A percentile compares a stretch with the other conserved stretches of the same genome.
Evolutionary conservation across 352 stramenopile genomes (phyloP).

Genomic region (Globisporangium cederbergense): DNA sequence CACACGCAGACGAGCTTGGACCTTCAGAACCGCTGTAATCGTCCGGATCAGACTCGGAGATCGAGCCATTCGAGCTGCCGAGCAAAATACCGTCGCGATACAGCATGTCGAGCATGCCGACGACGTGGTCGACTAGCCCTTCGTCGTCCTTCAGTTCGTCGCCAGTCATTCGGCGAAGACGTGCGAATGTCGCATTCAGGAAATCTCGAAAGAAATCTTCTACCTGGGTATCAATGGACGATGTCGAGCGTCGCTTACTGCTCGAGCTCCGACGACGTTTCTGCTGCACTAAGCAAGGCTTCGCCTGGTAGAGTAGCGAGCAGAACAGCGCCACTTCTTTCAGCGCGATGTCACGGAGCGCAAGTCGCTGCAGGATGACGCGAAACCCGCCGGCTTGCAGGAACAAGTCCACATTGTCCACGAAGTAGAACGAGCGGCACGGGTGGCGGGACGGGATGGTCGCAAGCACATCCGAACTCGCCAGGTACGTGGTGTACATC

Average conservation of each 20-base stretch:
- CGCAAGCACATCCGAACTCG: slow-evolving; percentile 50
- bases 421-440: slow-evolving; percentile 75
- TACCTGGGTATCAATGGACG: slow-evolving; percentile 32
- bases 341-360: slow-evolving; percentile 37
- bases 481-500: slow-evolving; percentile 72
- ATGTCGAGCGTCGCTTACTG: slow-evolving; percentile 17
- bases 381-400: slow-evolving; percentile 77
- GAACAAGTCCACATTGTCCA: slow-evolving; percentile 84
- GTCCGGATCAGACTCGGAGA: slow-evolving; percentile 16
- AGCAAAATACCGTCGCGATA: slow-evolving; percentile 65
- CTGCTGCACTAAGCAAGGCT: slow-evolving; percentile 64
- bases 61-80: slow-evolving; percentile 20
- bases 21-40: slow-evolving; percentile 11
- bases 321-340: slow-evolving; percentile 69
- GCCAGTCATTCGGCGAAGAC: slow-evolving; percentile 57
- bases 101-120: slow-evolving; percentile 63
- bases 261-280: slow-evolving; percentile 53
- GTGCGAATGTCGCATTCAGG: slow-evolving; percentile 62
- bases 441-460: slow-evolving; percentile 62
- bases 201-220: slow-evolving; percentile 84
- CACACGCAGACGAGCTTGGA: slow-evolving; percentile 23
- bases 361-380: slow-evolving; percentile 66
- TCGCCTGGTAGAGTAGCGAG: slow-evolving; percentile 63
- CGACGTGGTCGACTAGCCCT: slow-evolving; percentile 70
- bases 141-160: slow-evolving; percentile 83